Percentiles rank a stretch among this genome's conserved stretches.
Conservation (phyloP, 208 protist species). For the Willaertia magna region DNA sequence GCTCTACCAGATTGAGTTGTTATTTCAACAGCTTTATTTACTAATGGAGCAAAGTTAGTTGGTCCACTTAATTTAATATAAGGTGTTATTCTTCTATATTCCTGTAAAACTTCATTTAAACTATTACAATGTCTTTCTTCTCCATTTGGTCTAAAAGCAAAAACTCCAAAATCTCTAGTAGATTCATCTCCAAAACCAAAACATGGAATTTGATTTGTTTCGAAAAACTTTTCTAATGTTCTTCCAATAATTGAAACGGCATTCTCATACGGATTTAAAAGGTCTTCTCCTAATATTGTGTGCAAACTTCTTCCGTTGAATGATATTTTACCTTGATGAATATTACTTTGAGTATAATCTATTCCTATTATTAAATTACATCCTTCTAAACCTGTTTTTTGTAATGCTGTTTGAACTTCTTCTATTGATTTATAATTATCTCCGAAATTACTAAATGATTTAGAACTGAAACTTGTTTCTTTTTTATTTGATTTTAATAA, state of each 20-base stretch:
- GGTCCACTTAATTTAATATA: conserved; percentile 35
- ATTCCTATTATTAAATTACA: conserved; percentile 35
- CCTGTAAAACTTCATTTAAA: conserved; percentile 27
- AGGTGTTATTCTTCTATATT: conserved; percentile 36
- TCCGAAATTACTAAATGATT: no score
- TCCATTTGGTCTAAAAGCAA: conserved; percentile 33
- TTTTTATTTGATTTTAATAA: no score
- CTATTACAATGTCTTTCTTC: conserved; percentile 16
- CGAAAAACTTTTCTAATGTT: conserved; percentile 42
- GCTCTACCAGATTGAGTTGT: neutral
- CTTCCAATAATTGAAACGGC: conserved; percentile 39
- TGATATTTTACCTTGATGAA: conserved; percentile 7
- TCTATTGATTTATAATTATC: conserved; percentile 24
- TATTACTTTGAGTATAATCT: conserved; percentile 32
- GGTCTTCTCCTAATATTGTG: neutral
- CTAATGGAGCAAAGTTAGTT: conserved; percentile 45
- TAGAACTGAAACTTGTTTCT: no score
- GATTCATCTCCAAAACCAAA: conserved; percentile 40
- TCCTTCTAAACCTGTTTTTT: conserved; percentile 17
- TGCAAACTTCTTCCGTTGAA: conserved; percentile 41
- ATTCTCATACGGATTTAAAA: conserved; percentile 45
- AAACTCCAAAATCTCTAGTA: conserved; percentile 36
- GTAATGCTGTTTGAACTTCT: conserved; percentile 24
- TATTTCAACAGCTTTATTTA: conserved; percentile 39
- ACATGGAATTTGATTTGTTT: conserved; percentile 39